phyloP scores from a whole-genome alignment of 2,329 filamentous ascomycete genomes.

The Beauveria rudraprayagi region DNA sequence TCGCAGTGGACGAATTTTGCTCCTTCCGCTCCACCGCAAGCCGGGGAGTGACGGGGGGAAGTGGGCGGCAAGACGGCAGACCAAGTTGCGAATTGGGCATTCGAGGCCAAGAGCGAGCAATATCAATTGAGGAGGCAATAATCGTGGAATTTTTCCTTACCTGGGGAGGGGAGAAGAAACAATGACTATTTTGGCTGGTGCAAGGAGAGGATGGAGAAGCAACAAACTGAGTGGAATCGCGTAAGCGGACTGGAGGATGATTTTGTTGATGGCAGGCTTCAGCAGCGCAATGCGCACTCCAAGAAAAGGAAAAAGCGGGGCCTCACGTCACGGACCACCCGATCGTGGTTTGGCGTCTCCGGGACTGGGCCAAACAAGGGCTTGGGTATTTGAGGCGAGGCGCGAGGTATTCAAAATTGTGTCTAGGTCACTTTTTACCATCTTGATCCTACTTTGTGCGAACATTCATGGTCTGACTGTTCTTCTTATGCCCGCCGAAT shows the following conservation, averaged over 20 bases:
- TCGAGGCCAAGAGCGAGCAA: too few species aligned
- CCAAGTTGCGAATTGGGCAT: background rate
- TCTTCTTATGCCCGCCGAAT: background rate
- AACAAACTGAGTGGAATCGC: slow-evolving; percentile 14
- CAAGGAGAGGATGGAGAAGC: slow-evolving; percentile 15
- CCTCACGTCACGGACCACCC: slow-evolving; percentile 17
- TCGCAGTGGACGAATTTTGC: background rate
- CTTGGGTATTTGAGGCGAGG: background rate
- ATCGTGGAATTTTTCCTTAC: too few species aligned
- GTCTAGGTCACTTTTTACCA: background rate
- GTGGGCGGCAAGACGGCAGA: background rate
- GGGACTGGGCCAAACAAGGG: background rate
- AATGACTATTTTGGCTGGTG: slow-evolving; percentile 2
- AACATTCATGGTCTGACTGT: background rate
- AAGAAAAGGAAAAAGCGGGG: slow-evolving; percentile 13
- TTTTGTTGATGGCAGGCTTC: slow-evolving; percentile 17
- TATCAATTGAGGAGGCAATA: too few species aligned
- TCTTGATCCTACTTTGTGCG: background rate
- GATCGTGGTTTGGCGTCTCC: slow-evolving; percentile 9
- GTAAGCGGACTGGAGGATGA: slow-evolving; percentile 18
- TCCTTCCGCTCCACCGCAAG: background rate
- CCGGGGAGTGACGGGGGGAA: background rate
- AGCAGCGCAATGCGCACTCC: slow-evolving; percentile 6
- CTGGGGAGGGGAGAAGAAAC: too few species aligned
- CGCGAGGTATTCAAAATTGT: background rate